Evolutionary conservation across 805 yeast species (phyloP).

Genomic region (Torulaspora microellipsoides): DNA sequence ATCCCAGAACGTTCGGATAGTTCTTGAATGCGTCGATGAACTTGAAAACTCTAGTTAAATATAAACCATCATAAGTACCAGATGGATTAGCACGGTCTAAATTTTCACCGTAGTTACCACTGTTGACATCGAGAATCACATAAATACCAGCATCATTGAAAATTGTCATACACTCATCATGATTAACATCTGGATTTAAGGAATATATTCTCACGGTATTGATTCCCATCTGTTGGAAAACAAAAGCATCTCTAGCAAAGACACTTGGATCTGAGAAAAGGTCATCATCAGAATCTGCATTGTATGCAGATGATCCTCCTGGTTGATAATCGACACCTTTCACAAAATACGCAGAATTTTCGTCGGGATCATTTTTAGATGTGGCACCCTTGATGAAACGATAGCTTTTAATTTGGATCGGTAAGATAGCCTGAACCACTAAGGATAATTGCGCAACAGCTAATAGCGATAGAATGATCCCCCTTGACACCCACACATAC

Average conservation of each 20-base stretch:
- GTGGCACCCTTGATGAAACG: slow-evolving; percentile 56
- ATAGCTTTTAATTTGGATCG: slow-evolving; percentile 50
- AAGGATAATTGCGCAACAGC: neutral
- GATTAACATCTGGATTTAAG: slow-evolving; percentile 73
- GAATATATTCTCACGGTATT: slow-evolving; percentile 87
- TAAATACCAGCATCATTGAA: slow-evolving; percentile 90
- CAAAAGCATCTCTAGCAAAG: slow-evolving; percentile 78
- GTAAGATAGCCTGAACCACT: slow-evolving; percentile 45
- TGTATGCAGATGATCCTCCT: slow-evolving; percentile 88
- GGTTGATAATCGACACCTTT: slow-evolving; percentile 94
- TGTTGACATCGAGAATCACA: slow-evolving; percentile 78
- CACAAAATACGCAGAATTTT: slow-evolving; percentile 61
- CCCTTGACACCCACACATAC: no score
- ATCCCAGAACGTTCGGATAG: slow-evolving; percentile 82
- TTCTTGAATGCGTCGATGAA: slow-evolving; percentile 78
- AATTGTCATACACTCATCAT: slow-evolving; percentile 87
- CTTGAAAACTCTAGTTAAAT: slow-evolving; percentile 75
- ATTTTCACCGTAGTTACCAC: slow-evolving; percentile 62
- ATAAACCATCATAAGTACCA: slow-evolving; percentile 63
- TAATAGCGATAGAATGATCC: no score
- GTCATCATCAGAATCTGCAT: slow-evolving; percentile 49
- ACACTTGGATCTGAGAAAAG: slow-evolving; percentile 67
- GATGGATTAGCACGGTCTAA: slow-evolving; percentile 68
- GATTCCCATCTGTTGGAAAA: slow-evolving; percentile 79
- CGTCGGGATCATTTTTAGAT: slow-evolving; percentile 32